Conservation (phyloP, 108 stramenopile species). For the Stephanodiscus triporus region DNA sequence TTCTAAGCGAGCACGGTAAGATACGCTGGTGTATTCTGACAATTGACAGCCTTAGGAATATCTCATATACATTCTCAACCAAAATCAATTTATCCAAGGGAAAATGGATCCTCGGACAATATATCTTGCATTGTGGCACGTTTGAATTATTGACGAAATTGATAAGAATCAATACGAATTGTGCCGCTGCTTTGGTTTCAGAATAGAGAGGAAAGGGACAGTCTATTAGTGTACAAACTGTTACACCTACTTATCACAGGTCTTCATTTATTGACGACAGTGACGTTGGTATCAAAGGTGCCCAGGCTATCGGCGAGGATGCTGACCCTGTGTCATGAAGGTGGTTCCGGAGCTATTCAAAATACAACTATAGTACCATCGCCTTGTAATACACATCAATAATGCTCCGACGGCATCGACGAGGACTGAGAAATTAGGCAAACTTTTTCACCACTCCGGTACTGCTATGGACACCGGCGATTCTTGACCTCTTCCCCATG, state of each 20-base stretch:
- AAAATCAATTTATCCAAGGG: constrained; percentile 25
- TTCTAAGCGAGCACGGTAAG: constrained; percentile 70
- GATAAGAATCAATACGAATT: not conserved
- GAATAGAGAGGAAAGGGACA: no score
- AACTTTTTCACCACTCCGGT: not conserved
- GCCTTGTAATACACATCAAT: no score
- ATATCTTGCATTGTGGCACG: constrained; percentile 76
- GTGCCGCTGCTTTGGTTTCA: not conserved
- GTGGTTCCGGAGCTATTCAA: no score
- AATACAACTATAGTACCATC: no score
- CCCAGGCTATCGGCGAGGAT: no score
- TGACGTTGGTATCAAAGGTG: no score
- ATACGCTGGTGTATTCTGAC: not conserved
- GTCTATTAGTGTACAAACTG: not conserved
- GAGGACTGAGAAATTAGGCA: constrained; percentile 2
- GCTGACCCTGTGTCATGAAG: no score
- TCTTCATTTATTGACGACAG: no score
- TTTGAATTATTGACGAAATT: constrained; percentile 54
- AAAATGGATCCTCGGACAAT: constrained; percentile 85
- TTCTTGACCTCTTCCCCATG: not conserved
- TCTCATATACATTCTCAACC: not conserved
- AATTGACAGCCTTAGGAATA: not conserved
- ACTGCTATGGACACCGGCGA: not conserved
- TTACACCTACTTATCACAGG: not conserved
- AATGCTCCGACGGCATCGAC: no score